These are phyloP conservation scores for Fusarium torreyae DNA, from an alignment of 2,329 filamentous ascomycete species.

Conservation along the genomic window DNA sequence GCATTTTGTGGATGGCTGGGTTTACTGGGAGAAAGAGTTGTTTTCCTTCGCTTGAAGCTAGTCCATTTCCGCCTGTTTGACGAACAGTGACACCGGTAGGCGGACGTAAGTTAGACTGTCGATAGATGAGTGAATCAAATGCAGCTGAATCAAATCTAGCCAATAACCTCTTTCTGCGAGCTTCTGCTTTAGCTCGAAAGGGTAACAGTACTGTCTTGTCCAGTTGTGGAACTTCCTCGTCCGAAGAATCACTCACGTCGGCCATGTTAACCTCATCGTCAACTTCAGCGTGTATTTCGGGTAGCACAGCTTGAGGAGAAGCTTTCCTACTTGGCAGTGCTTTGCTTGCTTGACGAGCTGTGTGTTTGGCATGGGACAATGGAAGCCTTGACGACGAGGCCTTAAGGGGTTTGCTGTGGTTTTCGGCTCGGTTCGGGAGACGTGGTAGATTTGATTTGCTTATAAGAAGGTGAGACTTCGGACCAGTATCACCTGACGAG, in stretches of 20 bases:
- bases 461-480: background rate
- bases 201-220: constrained; percentile 8
- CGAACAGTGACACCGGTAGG: constrained; percentile 43
- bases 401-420: constrained; percentile 1
- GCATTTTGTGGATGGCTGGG: constrained; percentile 65
- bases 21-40: constrained; percentile 64
- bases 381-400: constrained; percentile 12
- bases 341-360: constrained; percentile 9
- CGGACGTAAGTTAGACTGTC: constrained; percentile 50
- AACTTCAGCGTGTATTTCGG: constrained; percentile 6
- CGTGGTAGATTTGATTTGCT: constrained; percentile 1
- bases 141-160: constrained; percentile 46
- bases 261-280: constrained; percentile 29
- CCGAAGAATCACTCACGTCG: constrained; percentile 22
- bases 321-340: constrained; percentile 4
- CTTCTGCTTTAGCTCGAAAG: constrained; percentile 21
- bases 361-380: constrained; percentile 10
- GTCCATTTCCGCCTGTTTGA: constrained; percentile 10
- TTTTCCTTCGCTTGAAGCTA: constrained; percentile 43
- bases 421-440: constrained; percentile 11
- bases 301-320: background rate
- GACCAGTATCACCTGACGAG: background rate
- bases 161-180: constrained; percentile 20
- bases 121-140: constrained; percentile 60
- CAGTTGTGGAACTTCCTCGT: constrained; percentile 6